Conservation (phyloP, 2,329 filamentous ascomycete species). For the Phyllosticta ampelicida region DNA sequence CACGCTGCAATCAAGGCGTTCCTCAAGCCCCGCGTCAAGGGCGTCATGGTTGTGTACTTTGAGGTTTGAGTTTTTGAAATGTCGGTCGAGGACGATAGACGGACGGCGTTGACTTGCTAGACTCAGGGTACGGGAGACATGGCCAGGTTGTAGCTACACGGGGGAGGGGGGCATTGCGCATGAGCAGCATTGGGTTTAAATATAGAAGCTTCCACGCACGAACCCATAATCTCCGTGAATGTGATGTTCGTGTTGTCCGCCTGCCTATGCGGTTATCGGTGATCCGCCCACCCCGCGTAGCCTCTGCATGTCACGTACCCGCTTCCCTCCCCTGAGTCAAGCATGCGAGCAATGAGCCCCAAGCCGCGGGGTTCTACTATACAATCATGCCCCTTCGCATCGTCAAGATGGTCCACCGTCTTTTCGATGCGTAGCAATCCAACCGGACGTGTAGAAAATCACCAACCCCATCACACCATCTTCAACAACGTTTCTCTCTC, state of each 20-base stretch:
- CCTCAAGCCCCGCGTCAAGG: conserved; percentile 18
- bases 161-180: no score
- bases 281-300: background rate
- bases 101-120: background rate
- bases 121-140: no score
- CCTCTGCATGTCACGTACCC: background rate
- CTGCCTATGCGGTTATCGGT: background rate
- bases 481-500: conserved; percentile 10
- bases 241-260: no score
- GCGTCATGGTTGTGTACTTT: conserved; percentile 12
- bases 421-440: no score
- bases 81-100: background rate
- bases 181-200: no score
- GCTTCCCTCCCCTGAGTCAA: background rate
- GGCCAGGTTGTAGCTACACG: no score
- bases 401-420: background rate
- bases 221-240: no score
- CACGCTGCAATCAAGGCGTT: conserved; percentile 37
- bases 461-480: background rate
- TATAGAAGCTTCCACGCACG: no score
- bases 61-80: background rate
- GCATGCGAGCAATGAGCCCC: background rate
- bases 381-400: background rate
- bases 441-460: background rate
- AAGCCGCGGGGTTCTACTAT: background rate